Percentiles rank a stretch among this genome's conserved stretches.
These are phyloP conservation scores for Wickerhamiella dianesei DNA, from an alignment of 805 yeast genomes.

Conservation along the genomic window DNA sequence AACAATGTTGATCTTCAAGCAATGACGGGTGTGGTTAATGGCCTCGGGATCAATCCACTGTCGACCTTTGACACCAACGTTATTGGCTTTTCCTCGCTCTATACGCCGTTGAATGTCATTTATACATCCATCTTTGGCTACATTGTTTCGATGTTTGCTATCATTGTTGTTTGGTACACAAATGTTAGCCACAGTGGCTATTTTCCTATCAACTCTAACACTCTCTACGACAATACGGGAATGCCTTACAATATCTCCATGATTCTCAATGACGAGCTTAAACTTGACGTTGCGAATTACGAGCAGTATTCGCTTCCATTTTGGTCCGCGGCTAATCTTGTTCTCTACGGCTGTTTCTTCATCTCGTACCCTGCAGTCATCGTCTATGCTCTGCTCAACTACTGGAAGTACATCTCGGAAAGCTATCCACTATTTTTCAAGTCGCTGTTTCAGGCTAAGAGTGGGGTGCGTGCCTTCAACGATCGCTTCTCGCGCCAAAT, in stretches of 20 bases:
- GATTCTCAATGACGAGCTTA: conserved; percentile 26
- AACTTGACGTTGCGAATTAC: conserved; percentile 34
- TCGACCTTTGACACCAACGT: conserved; percentile 33
- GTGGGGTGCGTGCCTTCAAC: conserved; percentile 3
- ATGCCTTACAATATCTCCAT: conserved; percentile 31
- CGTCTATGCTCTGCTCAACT: conserved; percentile 33
- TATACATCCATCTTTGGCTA: conserved; percentile 27
- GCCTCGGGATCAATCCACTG: conserved; percentile 42
- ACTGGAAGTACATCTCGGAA: conserved; percentile 29
- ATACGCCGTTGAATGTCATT: conserved; percentile 32
- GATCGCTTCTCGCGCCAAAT: conserved; percentile 25
- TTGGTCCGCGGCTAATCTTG: conserved; percentile 42
- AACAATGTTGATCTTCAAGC: conserved; percentile 33
- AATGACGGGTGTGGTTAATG: conserved; percentile 34
- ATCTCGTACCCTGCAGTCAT: conserved; percentile 42
- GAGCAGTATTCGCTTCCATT: conserved; percentile 42
- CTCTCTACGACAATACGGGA: conserved; percentile 32
- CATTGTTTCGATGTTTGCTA: conserved; percentile 24
- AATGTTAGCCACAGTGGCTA: conserved; percentile 39
- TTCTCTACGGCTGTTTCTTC: conserved; percentile 39
- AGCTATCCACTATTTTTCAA: neutral
- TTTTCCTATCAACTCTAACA: conserved; percentile 37
- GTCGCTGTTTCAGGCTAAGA: conserved; percentile 7
- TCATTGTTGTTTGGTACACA: conserved; percentile 30
- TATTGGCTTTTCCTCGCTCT: conserved; percentile 33